These are phyloP conservation scores for Mentha longifolia DNA, from an alignment of 257 asterid species.

Conservation along the genomic window DNA sequence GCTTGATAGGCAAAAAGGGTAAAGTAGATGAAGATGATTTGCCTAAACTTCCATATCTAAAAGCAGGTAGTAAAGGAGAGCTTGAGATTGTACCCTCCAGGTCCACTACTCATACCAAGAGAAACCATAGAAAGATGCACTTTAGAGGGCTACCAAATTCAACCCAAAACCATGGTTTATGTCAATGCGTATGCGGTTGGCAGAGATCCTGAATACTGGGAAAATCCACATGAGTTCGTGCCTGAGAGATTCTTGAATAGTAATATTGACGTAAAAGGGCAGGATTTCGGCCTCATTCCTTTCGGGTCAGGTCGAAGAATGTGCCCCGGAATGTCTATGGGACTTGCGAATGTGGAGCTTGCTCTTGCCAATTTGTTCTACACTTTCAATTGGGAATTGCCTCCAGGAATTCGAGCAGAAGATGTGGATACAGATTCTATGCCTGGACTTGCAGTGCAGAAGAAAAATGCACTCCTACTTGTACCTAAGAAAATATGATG, in stretches of 20 bases:
- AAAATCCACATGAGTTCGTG: not conserved
- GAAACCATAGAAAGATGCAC: not conserved
- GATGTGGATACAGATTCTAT: not conserved
- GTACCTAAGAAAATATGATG: not conserved
- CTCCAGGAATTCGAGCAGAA: not conserved
- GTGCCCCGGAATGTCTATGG: not conserved
- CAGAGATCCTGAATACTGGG: not conserved
- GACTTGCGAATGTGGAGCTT: not conserved
- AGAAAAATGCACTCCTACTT: not conserved
- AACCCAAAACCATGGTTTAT: constrained; percentile 13
- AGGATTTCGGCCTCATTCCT: not conserved
- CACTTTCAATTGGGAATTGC: not conserved
- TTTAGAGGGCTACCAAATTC: not conserved
- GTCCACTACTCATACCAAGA: constrained; percentile 1
- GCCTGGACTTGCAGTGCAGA: not conserved
- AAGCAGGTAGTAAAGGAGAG: constrained; percentile 23
- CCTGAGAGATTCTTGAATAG: not conserved
- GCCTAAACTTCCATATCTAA: constrained; percentile 28
- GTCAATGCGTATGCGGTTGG: not conserved
- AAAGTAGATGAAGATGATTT: constrained; percentile 33
- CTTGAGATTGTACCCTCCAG: not conserved
- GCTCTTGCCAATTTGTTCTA: not conserved
- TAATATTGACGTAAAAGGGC: not conserved
- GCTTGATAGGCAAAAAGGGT: not conserved
- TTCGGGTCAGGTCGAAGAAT: not conserved